Conservation (phyloP, 768 basidiomycete genomes). For the Naganishia vaughanmartiniae region DNA sequence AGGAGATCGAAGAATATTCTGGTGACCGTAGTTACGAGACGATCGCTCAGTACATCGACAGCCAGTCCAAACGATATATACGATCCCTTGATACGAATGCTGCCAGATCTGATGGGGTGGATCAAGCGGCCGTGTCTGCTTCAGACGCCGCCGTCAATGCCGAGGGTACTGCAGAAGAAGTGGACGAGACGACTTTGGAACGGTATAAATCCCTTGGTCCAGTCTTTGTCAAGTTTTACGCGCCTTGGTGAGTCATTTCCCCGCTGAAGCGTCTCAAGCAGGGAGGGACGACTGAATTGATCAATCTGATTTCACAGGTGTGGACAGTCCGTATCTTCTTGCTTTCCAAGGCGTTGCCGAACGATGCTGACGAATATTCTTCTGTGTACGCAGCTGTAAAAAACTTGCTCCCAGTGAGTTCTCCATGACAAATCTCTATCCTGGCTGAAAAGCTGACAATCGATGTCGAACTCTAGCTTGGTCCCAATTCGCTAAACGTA, state of each 20-base stretch:
- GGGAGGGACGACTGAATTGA: background rate
- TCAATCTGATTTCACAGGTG: slow-evolving; percentile 59
- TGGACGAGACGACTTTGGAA: slow-evolving; percentile 50
- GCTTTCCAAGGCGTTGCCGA: background rate
- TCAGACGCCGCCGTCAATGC: background rate
- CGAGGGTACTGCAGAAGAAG: slow-evolving; percentile 38
- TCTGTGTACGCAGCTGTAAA: slow-evolving; percentile 64
- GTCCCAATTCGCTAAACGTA: slow-evolving; percentile 67
- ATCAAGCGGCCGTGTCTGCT: background rate
- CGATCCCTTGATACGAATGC: slow-evolving; percentile 24
- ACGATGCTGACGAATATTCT: background rate
- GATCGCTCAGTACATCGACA: slow-evolving; percentile 61
- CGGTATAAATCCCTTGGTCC: slow-evolving; percentile 55
- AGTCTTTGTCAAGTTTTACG: slow-evolving; percentile 76
- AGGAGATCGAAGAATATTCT: slow-evolving; percentile 61
- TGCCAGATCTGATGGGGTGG: background rate
- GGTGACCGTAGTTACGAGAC: slow-evolving; percentile 60
- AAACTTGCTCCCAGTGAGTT: slow-evolving; percentile 67
- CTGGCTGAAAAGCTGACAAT: background rate
- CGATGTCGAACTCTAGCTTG: slow-evolving; percentile 57
- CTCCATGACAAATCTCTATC: background rate
- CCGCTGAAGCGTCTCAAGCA: background rate
- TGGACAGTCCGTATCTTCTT: slow-evolving; percentile 60
- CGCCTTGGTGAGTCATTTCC: slow-evolving; percentile 67
- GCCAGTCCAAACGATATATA: slow-evolving; percentile 50